phyloP scores from a whole-genome alignment of 176 grass and related monocot species.

The Miscanthus lutarioriparius region DNA sequence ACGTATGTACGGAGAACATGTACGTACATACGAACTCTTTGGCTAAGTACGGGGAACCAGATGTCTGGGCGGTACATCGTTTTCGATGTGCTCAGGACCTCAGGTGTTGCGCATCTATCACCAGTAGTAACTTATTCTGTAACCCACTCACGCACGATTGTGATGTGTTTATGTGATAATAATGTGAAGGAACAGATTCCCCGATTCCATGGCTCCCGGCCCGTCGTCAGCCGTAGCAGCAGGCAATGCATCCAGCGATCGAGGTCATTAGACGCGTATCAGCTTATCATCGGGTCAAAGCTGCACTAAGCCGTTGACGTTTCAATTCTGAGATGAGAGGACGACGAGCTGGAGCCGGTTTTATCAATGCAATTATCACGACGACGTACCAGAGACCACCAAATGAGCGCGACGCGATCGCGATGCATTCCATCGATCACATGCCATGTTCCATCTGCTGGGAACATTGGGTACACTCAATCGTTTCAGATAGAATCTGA shows the following conservation, averaged over 20 bases:
- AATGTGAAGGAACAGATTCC: background rate
- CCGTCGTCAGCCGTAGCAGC: background rate
- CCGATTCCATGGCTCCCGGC: background rate
- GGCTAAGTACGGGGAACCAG: too few relatives aligned
- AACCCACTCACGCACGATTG: too few relatives aligned
- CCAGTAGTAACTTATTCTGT: too few relatives aligned
- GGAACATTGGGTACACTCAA: background rate
- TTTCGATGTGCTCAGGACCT: too few relatives aligned
- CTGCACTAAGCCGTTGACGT: slow-evolving; percentile 24
- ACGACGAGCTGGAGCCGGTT: background rate
- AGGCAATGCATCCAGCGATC: background rate
- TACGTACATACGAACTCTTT: too few relatives aligned
- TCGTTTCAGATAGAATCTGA: background rate
- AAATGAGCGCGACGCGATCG: background rate
- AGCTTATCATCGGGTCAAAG: slow-evolving; percentile 40
- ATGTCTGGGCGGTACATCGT: too few relatives aligned
- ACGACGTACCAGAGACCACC: background rate
- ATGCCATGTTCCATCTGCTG: slow-evolving; percentile 2
- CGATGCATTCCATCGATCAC: background rate
- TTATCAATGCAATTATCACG: background rate
- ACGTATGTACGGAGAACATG: too few relatives aligned
- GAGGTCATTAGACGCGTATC: slow-evolving; percentile 31
- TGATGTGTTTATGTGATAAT: too few relatives aligned
- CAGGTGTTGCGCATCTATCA: too few relatives aligned
- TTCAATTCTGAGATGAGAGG: background rate